Base-by-base conservation (phyloP, 345 rosid species). In the Balakata baccata region DNA sequence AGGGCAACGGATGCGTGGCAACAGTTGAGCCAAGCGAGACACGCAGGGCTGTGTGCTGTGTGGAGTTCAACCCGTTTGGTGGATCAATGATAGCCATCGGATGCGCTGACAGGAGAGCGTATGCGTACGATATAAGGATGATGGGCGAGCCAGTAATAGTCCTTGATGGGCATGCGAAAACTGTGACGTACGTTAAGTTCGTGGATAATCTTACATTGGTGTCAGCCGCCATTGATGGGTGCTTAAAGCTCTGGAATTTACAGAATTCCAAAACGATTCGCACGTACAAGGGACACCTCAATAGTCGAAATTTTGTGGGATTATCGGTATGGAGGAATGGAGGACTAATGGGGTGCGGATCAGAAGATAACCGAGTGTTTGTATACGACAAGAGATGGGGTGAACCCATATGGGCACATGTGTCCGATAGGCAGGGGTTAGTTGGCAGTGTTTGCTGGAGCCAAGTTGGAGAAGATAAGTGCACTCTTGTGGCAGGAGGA, bases 371-470 rank as follows among this genome's bases (percentile, higher is more conserved):
- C 59, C 78, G 83, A 74, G 93, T 92, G 64, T 87, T 87, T 65
- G 92, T 92, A 59, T 94, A 92, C 1, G 98, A 94, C 41, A 87
- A 66, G 77, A 81, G 92, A 72, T 94, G 97, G 97, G 89, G 78
- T 5, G 86, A 90, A 62, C 96, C 97, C 66, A 78, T 94, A 43
- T 94, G 97, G 96, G 84, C 79, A 66, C 84, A 75, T 38, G 86
- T 82, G 69, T 87, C 86, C 66, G 80, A 70, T 6, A 83, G 68
- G 6, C 37, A 63, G 7, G 85, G 86, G 78, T 87, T 91, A 46
- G 90, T 91, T 13, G 91, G 90, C 62, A 87, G 98, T 64, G 96
- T 94, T 72, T 87, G 92, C 71, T 92, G 91, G 96, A 87, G 88
- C 75, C 97, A 87, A 86, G 86, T 72, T 12, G 84, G 60, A 4